These are phyloP conservation scores for Cryptococcus depauperatus DNA, from an alignment of 1,284 basidiomycete genomes.

Conservation along the genomic window DNA sequence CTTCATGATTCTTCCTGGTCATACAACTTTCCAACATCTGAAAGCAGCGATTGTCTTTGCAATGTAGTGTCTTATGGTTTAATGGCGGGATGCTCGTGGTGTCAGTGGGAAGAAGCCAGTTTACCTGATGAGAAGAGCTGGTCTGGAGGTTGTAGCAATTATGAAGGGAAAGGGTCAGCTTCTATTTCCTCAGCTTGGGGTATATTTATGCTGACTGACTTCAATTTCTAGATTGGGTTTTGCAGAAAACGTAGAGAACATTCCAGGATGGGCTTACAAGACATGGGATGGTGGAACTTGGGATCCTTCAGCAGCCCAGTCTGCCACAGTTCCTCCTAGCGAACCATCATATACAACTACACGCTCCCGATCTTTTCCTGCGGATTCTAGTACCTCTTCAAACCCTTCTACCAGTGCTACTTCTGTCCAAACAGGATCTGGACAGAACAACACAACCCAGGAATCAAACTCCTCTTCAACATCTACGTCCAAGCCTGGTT, in stretches of 20 bases:
- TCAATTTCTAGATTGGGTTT: slow-evolving; percentile 8
- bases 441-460: not conserved
- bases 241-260: slow-evolving; percentile 1
- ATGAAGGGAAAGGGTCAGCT: slow-evolving; percentile 14
- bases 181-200: not conserved
- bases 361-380: slow-evolving; percentile 22
- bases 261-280: slow-evolving; percentile 10
- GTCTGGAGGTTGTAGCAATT: slow-evolving; percentile 8
- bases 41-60: slow-evolving; percentile 19
- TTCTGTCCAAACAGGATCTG: not conserved
- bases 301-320: slow-evolving; percentile 1
- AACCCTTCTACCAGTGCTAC: slow-evolving; percentile 4
- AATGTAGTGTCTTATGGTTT: slow-evolving; percentile 20
- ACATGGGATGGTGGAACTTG: not conserved
- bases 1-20: slow-evolving; percentile 17
- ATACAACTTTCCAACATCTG: slow-evolving; percentile 15
- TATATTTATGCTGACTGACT: not conserved
- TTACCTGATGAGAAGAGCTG: slow-evolving; percentile 13
- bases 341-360: slow-evolving; percentile 15
- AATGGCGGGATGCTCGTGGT: slow-evolving; percentile 24
- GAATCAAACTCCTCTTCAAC: not conserved
- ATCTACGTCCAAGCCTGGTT: not conserved
- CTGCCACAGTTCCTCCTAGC: slow-evolving; percentile 5
- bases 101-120: slow-evolving; percentile 12
- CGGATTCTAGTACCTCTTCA: not conserved